Base-by-base conservation (phyloP, 2,329 filamentous ascomycete species). In the Fusarium sacchari region DNA sequence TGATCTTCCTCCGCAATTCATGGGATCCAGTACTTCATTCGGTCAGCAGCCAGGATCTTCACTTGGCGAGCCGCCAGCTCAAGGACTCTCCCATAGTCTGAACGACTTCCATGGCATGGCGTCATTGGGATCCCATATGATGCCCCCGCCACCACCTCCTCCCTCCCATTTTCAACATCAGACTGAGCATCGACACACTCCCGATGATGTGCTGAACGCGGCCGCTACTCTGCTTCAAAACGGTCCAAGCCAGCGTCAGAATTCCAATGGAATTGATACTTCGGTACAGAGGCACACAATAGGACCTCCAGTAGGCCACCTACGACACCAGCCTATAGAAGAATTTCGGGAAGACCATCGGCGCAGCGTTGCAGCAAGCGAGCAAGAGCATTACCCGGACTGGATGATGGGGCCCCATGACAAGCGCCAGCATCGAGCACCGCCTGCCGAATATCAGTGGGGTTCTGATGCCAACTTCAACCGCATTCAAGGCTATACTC, bases 401-500 rank as follows among this genome's bases (percentile, higher is more conserved):
- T 86, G 84, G 83, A 81, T 84, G 68, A 84, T 82, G 69, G 82
- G 81, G 17, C 71, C 76, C 14, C 80, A 79, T 28, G 75, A 79
- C 20, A 76, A 75, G 47, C 64, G 71, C 20, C 58, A 77, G 59
- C 71, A 81, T 67, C 80, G 81, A 67, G 81, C 81, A 77, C 81
- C 81, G 40, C 82, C 81, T 64, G 67, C 85, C 76, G 85, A 88
- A 59, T 84, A 92, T 49, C 88, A 89, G 69, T 94, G 90, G 88
- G 92, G 92, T 15, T 92, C 92, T 2, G 92, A 94, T 80, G 80
- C 86, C n/a, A 89, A 85, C 64, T 94, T 94, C 78, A 86, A 83
- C 69, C 81, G 82, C 28, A 79, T 85, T 11, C 88, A 89, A 74
- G 87, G 86, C n/a, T 94, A 91, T 75, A 82, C 88, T 12, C 88